Base-by-base conservation (phyloP, 352 stramenopile genomes). In the Phytophthora boehmeriae region DNA sequence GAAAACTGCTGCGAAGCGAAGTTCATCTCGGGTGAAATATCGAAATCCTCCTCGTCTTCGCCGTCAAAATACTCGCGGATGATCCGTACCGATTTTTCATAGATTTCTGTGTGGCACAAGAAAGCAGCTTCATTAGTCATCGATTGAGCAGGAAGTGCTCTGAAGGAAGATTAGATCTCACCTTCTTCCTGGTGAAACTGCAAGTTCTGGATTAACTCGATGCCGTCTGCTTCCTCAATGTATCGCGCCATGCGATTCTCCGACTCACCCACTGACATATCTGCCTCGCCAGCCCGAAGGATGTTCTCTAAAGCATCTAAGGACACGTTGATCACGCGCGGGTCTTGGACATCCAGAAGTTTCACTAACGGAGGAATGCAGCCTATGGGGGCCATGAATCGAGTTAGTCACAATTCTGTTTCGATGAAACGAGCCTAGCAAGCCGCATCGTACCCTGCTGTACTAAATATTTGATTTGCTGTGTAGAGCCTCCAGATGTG, bases 291-390 rank as follows among this genome's bases (percentile, higher is more conserved):
- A 41, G 78, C 63, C 14, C 81, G 78, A 53, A 93, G 69, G 53
- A 93, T 89, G 69, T 99, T 99, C 58, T 99, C 93, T 41, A 99
- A 79, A 23, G 97, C 95, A 63, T 99, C 97, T 23, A 99, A 73
- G 9, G 96, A 96, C 50, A 99, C 97, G 23, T 94, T 98, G 54
- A 99, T 93, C 71, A 99, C 96, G 58, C 98, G 97, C 1, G 88
- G 73, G 75, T 99, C 98, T 20, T 90, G 86, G 19, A 97, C 93
- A 1, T 89, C 87, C 10, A 99, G 79, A 23, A 93, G 72, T 38
- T 98, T 96, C 65, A 98, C 98, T 30, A 99, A 78, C n/a, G 97
- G 95, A 28, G 88, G 82, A 62, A 99, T 99, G 70, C 96, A 99
- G 50, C 96, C 82, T 89, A 53, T 14, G 5, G 22, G 25, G 6